phyloP scores from a whole-genome alignment of 1,139 yeast genomes.

The Diutina neorugosa region DNA sequence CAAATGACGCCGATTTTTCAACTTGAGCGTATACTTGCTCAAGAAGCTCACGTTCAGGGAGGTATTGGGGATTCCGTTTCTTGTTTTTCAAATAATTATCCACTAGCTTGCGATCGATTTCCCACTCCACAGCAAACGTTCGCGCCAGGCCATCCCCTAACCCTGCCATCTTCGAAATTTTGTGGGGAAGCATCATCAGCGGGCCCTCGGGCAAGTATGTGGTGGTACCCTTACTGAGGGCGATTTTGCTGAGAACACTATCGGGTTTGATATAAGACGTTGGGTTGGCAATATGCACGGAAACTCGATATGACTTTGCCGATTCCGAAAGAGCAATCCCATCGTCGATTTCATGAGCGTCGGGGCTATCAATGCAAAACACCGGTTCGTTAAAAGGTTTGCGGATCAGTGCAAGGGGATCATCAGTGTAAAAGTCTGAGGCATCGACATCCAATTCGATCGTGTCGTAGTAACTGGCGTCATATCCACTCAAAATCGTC shows the following conservation, averaged over 20 bases:
- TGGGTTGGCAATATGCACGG: conserved; percentile 85
- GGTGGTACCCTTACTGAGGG: conserved; percentile 52
- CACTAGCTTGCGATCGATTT: conserved; percentile 16
- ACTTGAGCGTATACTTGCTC: conserved; percentile 8
- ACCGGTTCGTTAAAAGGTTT: conserved; percentile 35
- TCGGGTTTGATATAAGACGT: conserved; percentile 43
- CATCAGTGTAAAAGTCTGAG: conserved; percentile 19
- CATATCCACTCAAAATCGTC: conserved; percentile 25
- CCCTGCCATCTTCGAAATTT: conserved; percentile 42
- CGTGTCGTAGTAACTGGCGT: conserved; percentile 29
- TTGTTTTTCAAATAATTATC: conserved; percentile 13
- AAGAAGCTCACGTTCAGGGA: conserved; percentile 12
- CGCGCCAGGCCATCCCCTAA: conserved; percentile 40
- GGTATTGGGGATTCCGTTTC: conserved; percentile 8
- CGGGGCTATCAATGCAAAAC: conserved; percentile 73
- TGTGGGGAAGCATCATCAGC: conserved; percentile 58
- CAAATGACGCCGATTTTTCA: conserved; percentile 10
- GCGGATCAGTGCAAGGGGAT: conserved; percentile 23
- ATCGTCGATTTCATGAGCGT: conserved; percentile 89
- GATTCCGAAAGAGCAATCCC: conserved; percentile 55
- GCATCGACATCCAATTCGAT: conserved; percentile 11
- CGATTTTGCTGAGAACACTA: conserved; percentile 43
- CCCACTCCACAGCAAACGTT: conserved; percentile 34
- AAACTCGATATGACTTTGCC: conserved; percentile 28
- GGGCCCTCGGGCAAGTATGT: conserved; percentile 62